A percentile compares a stretch with the other conserved stretches of the same genome.
Conservation (phyloP, 129 eudicot species). For the Centella asiatica region DNA sequence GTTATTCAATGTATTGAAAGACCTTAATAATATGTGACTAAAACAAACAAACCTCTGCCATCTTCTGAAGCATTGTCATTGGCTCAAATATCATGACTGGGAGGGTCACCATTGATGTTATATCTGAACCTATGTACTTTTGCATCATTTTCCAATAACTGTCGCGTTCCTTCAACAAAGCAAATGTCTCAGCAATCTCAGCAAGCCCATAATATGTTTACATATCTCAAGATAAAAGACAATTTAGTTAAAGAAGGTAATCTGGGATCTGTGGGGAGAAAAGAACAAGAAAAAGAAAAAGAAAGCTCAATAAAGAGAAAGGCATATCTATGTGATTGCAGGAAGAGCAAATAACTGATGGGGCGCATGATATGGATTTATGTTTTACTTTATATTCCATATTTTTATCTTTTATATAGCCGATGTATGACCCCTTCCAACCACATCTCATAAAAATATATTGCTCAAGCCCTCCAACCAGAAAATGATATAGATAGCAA, state of each 20-base stretch:
- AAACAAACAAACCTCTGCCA: slow-evolving; percentile 80
- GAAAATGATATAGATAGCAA: background rate
- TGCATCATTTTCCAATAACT: slow-evolving; percentile 98
- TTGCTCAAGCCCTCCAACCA: too few relatives aligned
- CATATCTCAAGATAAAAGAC: background rate
- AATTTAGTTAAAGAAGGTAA: background rate
- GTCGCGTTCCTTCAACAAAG: slow-evolving; percentile 70
- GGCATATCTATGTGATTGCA: too few relatives aligned
- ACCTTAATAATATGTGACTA: background rate
- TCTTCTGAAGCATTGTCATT: slow-evolving; percentile 89
- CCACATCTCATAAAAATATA: too few relatives aligned
- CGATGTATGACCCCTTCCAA: too few relatives aligned
- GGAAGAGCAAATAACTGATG: too few relatives aligned
- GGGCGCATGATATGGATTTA: too few relatives aligned
- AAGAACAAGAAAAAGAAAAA: too few relatives aligned
- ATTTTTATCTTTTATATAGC: too few relatives aligned
- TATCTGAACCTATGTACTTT: slow-evolving; percentile 77
- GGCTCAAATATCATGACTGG: slow-evolving; percentile 96
- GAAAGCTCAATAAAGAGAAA: background rate
- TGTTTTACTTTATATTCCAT: too few relatives aligned
- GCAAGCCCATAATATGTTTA: background rate
- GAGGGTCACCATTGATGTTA: slow-evolving; percentile 90
- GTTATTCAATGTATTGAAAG: background rate
- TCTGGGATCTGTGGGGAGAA: background rate
- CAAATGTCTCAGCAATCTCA: background rate